Evolutionary conservation across 2,329 filamentous ascomycete genomes (phyloP), one percentile per base, ranked within the genome.

Genomic region (Domatiomyces globalis): DNA sequence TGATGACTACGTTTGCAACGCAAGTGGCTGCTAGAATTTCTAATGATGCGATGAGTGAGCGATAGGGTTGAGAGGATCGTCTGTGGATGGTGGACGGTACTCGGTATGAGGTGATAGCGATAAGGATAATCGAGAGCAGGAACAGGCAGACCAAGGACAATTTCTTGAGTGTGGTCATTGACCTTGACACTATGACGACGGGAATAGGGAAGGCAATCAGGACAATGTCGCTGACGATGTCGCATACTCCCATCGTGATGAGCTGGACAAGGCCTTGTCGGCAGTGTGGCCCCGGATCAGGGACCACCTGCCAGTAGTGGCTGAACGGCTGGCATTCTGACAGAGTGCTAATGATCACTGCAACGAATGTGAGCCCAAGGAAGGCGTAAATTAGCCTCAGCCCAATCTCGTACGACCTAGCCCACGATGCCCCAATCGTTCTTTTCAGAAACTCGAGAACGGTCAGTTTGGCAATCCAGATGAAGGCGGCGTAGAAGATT

Each of bases 401-500:
- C 10, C 81, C 79, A 46, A 79, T 68, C 56, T 87, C 81, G 65
- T 94, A 87, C 20, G 83, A 82, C 49, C 78, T 77, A 55, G 84
- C 81, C 85, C 89, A 95, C 51, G 86, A 85, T 45, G 83, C 80
- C 50, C 81, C 81, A 2, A 87, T 92, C 49, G 96, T 77, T 51
- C 90, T 84, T 65, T 84, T 85, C 59, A 96, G 82, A 63, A 95
- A 96, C 65, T 95, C 89, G 54, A 89, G 84, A 52, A 96, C 84
- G 36, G 89, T 87, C 61, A 84, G 79, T 67, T 96, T 98, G 57
- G 92, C 80, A 59, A 84, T 83, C 92, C 92, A 98, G 53, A 96
- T 81, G 60, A 56, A 62, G 56, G 87, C 78, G 25, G 88, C 86
- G 67, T 95, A 95, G 64, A 89, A 84, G 54, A 95, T 81, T 54